Evolutionary conservation across 768 basidiomycete species (phyloP).

Genomic region (Leucocoprinus leucothites): DNA sequence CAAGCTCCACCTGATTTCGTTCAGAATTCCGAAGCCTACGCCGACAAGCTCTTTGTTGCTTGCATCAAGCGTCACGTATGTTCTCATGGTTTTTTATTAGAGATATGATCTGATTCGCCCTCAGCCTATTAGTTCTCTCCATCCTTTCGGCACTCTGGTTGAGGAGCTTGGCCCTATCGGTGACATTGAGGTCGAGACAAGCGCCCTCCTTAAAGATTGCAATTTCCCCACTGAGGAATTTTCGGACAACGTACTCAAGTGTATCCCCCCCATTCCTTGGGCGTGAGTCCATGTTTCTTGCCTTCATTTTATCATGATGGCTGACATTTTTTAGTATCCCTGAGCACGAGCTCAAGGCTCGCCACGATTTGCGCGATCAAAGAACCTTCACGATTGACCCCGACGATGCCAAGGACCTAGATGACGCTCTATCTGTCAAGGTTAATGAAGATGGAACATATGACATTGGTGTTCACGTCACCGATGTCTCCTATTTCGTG

Average conservation of each 20-base stretch:
- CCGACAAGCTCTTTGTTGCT: slow-evolving; percentile 90
- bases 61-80: slow-evolving; percentile 97
- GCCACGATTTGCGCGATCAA: slow-evolving; percentile 83
- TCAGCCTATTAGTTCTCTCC: slow-evolving; percentile 90
- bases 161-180: slow-evolving; percentile 98
- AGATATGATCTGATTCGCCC: slow-evolving; percentile 16
- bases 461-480: slow-evolving; percentile 92
- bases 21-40: slow-evolving; percentile 89
- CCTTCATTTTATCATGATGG: slow-evolving; percentile 12
- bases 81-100: slow-evolving; percentile 13
- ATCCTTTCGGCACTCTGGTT: slow-evolving; percentile 97
- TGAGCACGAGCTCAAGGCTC: slow-evolving; percentile 82
- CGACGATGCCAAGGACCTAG: slow-evolving; percentile 83
- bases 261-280: slow-evolving; percentile 95
- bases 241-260: slow-evolving; percentile 91
- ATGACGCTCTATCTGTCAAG: slow-evolving; percentile 92
- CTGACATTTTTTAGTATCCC: slow-evolving; percentile 57
- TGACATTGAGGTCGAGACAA: slow-evolving; percentile 98
- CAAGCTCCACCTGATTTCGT: slow-evolving; percentile 97
- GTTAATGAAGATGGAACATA: slow-evolving; percentile 88
- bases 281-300: slow-evolving; percentile 46
- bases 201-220: slow-evolving; percentile 95
- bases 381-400: slow-evolving; percentile 96
- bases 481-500: slow-evolving; percentile 94
- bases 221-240: slow-evolving; percentile 99